Evolutionary conservation across 495 filamentous ascomycete genomes (phyloP).

Genomic region (Neurospora terricola): DNA sequence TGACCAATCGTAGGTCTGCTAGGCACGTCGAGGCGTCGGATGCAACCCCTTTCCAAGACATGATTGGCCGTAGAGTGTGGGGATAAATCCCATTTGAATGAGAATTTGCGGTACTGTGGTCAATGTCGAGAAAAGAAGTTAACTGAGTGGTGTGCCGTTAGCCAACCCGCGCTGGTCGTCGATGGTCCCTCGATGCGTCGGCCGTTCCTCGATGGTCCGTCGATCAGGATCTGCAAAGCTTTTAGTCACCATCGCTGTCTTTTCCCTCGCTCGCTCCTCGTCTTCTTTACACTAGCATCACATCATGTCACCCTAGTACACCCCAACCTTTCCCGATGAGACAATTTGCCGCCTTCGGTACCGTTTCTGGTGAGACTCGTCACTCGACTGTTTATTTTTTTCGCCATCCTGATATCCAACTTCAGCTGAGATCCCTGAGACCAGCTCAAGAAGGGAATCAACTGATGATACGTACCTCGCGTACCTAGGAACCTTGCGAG

Average conservation of each 20-base stretch:
- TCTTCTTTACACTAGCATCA: not conserved
- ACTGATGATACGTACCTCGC: not conserved
- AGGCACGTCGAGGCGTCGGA: too few species aligned
- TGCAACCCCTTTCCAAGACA: too few species aligned
- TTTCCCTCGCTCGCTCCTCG: not conserved
- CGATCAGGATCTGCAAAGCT: not conserved
- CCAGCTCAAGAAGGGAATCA: not conserved
- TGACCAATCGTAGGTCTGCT: too few species aligned
- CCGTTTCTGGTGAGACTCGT: not conserved
- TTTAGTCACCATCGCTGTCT: not conserved
- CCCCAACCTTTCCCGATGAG: not conserved
- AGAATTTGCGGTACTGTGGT: too few species aligned
- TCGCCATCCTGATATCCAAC: not conserved
- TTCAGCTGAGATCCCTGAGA: not conserved
- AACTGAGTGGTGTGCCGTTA: not conserved
- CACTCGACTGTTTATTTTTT: not conserved
- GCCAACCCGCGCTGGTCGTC: not conserved
- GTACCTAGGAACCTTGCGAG: not conserved
- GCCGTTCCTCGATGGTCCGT: too few species aligned
- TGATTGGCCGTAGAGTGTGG: too few species aligned
- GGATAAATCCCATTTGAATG: too few species aligned
- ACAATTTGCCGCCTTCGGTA: not conserved
- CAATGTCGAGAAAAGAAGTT: not conserved
- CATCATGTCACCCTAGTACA: not conserved
- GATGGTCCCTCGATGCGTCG: not conserved